Evolutionary conservation across 1,284 basidiomycete species (phyloP).

Genomic region (Ustilago lituana): DNA sequence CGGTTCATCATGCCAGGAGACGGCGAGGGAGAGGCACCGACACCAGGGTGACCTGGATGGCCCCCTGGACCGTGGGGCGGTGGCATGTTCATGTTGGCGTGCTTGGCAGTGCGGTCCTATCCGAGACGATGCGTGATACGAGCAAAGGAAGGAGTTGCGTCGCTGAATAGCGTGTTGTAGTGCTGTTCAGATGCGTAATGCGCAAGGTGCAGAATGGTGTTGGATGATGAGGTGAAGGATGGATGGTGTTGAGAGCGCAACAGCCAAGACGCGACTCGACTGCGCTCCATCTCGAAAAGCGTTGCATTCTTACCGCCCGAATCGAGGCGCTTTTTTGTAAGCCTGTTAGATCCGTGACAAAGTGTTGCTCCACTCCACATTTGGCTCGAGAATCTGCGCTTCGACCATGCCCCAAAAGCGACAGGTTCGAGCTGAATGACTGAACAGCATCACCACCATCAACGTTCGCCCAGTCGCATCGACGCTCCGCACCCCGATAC

Average conservation of each 20-base stretch:
- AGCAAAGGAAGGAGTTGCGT: too few relatives aligned
- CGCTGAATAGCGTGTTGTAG: too few relatives aligned
- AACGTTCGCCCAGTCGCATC: too few relatives aligned
- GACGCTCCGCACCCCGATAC: too few relatives aligned
- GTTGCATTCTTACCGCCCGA: neutral
- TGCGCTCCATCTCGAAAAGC: too few relatives aligned
- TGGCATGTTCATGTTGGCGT: constrained; percentile 43
- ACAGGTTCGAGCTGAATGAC: neutral
- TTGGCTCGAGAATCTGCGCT: constrained; percentile 1
- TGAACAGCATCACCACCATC: neutral
- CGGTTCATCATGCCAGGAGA: constrained; percentile 40
- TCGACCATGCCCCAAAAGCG: neutral
- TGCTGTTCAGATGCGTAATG: too few relatives aligned
- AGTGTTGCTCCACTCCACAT: constrained; percentile 22
- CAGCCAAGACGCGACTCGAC: constrained; percentile 15
- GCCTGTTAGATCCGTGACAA: constrained; percentile 2
- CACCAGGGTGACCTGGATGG: constrained; percentile 28
- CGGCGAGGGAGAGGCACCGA: constrained; percentile 24
- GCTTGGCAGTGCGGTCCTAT: neutral
- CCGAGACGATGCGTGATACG: too few relatives aligned
- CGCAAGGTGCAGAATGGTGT: neutral
- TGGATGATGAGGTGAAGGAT: neutral
- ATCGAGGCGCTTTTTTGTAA: constrained; percentile 1
- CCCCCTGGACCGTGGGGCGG: constrained; percentile 41
- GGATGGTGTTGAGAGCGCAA: constrained; percentile 4